Percentiles rank a stretch among this genome's conserved stretches.
phyloP scores from a whole-genome alignment of 2,329 filamentous ascomycete species.

The Aspergillus sergii region DNA sequence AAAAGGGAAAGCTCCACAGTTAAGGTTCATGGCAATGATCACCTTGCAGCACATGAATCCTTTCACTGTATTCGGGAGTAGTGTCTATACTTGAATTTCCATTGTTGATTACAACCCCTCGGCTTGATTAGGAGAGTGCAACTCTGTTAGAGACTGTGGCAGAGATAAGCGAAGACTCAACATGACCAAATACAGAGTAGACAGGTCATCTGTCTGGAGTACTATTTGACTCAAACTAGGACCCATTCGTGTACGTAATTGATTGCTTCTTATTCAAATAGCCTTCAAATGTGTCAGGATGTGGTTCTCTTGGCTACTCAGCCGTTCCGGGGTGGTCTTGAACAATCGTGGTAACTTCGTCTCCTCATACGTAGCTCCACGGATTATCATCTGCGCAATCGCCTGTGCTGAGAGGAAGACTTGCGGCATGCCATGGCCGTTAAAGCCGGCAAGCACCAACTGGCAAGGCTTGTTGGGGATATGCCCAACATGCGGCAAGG shows the following conservation, averaged over 20 bases:
- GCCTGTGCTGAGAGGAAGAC: constrained; percentile 63
- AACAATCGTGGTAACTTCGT: constrained; percentile 37
- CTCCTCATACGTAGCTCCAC: constrained; percentile 25
- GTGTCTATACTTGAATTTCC: not conserved
- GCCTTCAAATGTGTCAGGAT: constrained; percentile 12
- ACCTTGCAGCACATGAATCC: not conserved
- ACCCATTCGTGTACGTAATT: not conserved
- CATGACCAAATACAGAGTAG: not conserved
- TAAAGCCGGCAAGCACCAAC: constrained; percentile 63
- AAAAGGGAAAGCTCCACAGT: not conserved
- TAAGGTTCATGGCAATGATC: not conserved
- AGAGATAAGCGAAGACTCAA: not conserved
- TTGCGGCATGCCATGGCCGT: constrained; percentile 68
- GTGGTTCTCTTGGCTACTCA: constrained; percentile 25
- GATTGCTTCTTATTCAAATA: not conserved
- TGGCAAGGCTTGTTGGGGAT: constrained; percentile 50
- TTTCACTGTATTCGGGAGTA: not conserved
- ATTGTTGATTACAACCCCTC: not conserved
- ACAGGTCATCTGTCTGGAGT: not conserved
- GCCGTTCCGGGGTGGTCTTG: constrained; percentile 29
- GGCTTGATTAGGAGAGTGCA: not conserved
- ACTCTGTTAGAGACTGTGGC: not conserved
- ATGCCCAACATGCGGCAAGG: constrained; percentile 56
- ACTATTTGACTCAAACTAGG: not conserved
- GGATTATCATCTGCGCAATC: constrained; percentile 57